Base-by-base conservation (phyloP, 169 alveolate genomes). In the Cryptosporidium viatorum region DNA sequence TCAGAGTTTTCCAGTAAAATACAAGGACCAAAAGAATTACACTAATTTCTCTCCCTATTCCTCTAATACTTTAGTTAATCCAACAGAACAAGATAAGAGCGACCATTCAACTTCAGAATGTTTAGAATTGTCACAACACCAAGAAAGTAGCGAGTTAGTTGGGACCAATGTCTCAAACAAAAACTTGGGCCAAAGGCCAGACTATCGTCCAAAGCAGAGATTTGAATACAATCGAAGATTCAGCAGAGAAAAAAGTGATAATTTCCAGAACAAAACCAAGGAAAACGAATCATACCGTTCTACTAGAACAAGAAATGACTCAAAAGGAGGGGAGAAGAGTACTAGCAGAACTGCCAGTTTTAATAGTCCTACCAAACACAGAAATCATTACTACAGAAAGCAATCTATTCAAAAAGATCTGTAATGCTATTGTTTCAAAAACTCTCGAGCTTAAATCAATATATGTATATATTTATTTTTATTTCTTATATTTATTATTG, bases 341-440 rank as follows among this genome's bases (percentile, higher is more conserved):
- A 9, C 12, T 55, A 55, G 10, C 35, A 55, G 67, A 8, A n/a
- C 1, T 55, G 37, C 37, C 7, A 26, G 37, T 12, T 55, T 55
- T 55, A 26, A 55, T 26, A 55, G 16, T 55, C 35, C 37, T 26
- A 52, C 33, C 21, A 65, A 33, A 51, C 18, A 65, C 51, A 65
- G 52, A 65, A n/a, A 33, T 29, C 33, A 65, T 4, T 39, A 29
- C 51, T 18, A 65, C 52, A 65, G 23, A 33, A 65, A 33, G 16
- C 52, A 26, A 29, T 37, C 71, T 55, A 26, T 35, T 35, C 51
- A 9, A 65, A 65, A 65, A 37, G 50, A 37, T 23, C n/a, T 55
- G 67, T 65, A 65, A 33, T 65, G 71, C 71, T 65, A 33, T 12
- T 37, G 8, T 65, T 55, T 37, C 14, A 37, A 7, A 16, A 65